Percentiles rank a stretch among this genome's conserved stretches.
Conservation (phyloP, 2,329 filamentous ascomycete genomes). For the Sporothrix variecibatus region DNA sequence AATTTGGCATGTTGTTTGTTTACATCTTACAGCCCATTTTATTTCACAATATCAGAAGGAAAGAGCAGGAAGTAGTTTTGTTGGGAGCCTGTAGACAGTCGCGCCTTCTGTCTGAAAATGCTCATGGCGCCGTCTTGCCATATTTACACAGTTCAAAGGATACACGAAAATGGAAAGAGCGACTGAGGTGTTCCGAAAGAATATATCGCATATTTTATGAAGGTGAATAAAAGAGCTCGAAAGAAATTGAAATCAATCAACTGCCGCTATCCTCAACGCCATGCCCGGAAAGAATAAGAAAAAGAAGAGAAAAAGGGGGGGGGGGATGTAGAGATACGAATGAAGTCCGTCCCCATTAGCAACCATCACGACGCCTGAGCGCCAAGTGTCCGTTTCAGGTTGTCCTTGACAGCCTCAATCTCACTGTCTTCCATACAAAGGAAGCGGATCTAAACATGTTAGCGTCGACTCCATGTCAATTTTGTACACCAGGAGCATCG, state of each 20-base stretch:
- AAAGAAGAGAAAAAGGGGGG: too few relatives aligned
- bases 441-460: slow-evolving; percentile 60
- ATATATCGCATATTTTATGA: not conserved
- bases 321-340: not conserved
- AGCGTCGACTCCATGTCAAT: not conserved
- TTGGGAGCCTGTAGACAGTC: not conserved
- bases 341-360: not conserved
- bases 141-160: not conserved
- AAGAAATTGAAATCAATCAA: not conserved
- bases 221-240: not conserved
- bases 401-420: slow-evolving; percentile 59
- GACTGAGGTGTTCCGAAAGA: not conserved
- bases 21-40: not conserved
- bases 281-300: not conserved
- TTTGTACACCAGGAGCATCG: not conserved
- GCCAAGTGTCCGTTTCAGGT: slow-evolving; percentile 55
- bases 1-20: not conserved
- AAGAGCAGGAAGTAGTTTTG: not conserved
- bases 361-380: slow-evolving; percentile 20
- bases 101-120: not conserved
- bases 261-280: not conserved
- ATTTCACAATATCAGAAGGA: not conserved
- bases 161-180: not conserved
- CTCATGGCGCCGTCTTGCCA: not conserved
- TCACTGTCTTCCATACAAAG: slow-evolving; percentile 62